phyloP scores from a whole-genome alignment of 2,329 filamentous ascomycete genomes.

The Alternaria infectoria region DNA sequence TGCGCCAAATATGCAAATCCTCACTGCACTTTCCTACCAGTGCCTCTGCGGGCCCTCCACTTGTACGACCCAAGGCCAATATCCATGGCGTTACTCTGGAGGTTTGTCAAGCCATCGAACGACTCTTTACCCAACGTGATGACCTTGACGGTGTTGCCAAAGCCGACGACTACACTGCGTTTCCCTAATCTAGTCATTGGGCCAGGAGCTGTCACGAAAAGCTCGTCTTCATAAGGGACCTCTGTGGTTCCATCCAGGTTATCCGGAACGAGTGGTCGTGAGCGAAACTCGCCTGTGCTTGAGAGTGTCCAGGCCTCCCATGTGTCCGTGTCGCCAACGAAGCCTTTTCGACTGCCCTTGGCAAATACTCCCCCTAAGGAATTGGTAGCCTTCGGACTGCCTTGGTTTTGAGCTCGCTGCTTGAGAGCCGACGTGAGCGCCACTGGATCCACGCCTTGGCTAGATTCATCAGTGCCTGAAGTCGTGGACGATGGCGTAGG shows the following conservation, averaged over 20 bases:
- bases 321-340: constrained; percentile 36
- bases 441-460: constrained; percentile 15
- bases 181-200: constrained; percentile 69
- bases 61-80: constrained; percentile 18
- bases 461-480: constrained; percentile 33
- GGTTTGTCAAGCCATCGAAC: constrained; percentile 55
- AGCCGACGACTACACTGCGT: constrained; percentile 70
- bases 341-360: constrained; percentile 2
- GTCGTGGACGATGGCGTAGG: constrained; percentile 36
- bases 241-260: constrained; percentile 19
- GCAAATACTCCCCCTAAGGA: constrained; percentile 11
- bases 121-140: constrained; percentile 70
- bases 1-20: background rate
- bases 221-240: constrained; percentile 49
- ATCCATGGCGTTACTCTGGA: constrained; percentile 16
- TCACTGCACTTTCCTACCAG: constrained; percentile 23
- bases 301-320: constrained; percentile 64
- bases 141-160: constrained; percentile 76
- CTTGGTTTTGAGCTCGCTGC: constrained; percentile 31
- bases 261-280: constrained; percentile 43
- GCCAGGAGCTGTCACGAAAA: constrained; percentile 71
- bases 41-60: constrained; percentile 15
- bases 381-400: constrained; percentile 8
- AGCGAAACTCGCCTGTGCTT: constrained; percentile 53
- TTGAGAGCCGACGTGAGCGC: constrained; percentile 35